phyloP scores from a whole-genome alignment of 495 filamentous ascomycete genomes.

The Aspergillus campestris region DNA sequence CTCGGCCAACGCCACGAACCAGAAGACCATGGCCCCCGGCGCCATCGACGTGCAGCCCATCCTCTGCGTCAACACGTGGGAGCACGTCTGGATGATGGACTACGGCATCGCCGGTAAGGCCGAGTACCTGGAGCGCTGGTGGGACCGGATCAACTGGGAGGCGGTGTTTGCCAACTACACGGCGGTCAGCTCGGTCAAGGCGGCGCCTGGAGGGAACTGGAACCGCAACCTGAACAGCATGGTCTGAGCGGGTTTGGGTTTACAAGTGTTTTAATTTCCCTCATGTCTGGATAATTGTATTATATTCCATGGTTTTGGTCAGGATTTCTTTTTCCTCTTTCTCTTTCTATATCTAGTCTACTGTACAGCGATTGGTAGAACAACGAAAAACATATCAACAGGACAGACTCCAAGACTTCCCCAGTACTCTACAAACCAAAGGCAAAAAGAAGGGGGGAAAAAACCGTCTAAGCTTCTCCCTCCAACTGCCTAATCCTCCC shows the following conservation, averaged over 20 bases:
- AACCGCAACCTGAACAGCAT: conserved; percentile 21
- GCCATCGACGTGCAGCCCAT: conserved; percentile 65
- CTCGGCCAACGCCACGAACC: conserved; percentile 19
- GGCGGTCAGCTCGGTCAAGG: conserved; percentile 20
- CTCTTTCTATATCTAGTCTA: conserved; percentile 4
- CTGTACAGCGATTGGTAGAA: conserved; percentile 17
- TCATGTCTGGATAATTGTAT: conserved; percentile 20
- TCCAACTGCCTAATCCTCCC: conserved; percentile 49
- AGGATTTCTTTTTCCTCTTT: conserved; percentile 4
- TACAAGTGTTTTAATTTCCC: not conserved
- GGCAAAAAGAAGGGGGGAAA: not conserved
- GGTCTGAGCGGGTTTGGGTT: conserved; percentile 11
- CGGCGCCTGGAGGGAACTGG: conserved; percentile 9
- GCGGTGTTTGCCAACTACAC: conserved; percentile 50
- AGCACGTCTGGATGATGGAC: conserved; percentile 85
- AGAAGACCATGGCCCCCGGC: conserved; percentile 51
- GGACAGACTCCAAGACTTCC: not conserved
- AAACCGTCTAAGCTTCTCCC: too few species aligned
- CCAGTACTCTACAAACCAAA: not conserved
- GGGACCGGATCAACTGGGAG: conserved; percentile 79
- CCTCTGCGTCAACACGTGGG: conserved; percentile 91
- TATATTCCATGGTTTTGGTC: conserved; percentile 17
- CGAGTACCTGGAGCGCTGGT: conserved; percentile 71
- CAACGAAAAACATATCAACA: not conserved
- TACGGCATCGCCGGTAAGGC: conserved; percentile 76